Evolutionary conservation across 1,284 basidiomycete species (phyloP), one percentile per base, ranked within the genome.

Genomic region (Tilletia setariae): DNA sequence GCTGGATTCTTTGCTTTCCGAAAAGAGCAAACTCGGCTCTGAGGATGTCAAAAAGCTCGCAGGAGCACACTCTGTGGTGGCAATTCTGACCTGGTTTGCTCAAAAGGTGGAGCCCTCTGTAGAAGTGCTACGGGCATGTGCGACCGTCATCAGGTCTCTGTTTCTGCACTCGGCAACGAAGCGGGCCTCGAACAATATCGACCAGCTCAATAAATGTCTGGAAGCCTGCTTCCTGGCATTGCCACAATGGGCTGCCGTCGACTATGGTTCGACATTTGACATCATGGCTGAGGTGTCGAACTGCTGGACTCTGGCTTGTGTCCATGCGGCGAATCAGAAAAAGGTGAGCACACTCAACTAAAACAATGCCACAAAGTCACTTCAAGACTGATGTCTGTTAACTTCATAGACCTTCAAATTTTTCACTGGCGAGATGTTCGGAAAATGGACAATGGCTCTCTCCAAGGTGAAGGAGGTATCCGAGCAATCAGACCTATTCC

Each of bases 31-130:
- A 6, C 15, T 61, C 15, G 56, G 32, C 56, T 7, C 28, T 11
- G 56, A 61, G 19, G 56, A 25, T 16, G n/a, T 61, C 56, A 61
- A 61, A 30, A 61, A 40, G 32, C 56, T 61, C 28, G 56, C 56
- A 19, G 28, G 28, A 9, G 28, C 28, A 40, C 56, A 61, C 35
- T 30, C 56, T 19, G n/a, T 35, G 2, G 56, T 61, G 13, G 7
- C 30, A n/a, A 61, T 61, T 16, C 32, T 61, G 56, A 61, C 56
- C 15, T 25, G 28, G 15, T 61, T 61, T 16, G 56, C 56, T 8
- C 23, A 35, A 16, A 28, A 15, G 13, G 28, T n/a, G 9, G 56
- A 9, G 9, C 15, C 19, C 28, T 16, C 30, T 40, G 56, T 25
- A 9, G 13, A 35, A 30, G 56, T n/a, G 15, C 25, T 61, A 9